A percentile compares a stretch with the other conserved stretches of the same genome.
Conservation (phyloP, 805 yeast genomes). For the Scheffersomyces lignosus region DNA sequence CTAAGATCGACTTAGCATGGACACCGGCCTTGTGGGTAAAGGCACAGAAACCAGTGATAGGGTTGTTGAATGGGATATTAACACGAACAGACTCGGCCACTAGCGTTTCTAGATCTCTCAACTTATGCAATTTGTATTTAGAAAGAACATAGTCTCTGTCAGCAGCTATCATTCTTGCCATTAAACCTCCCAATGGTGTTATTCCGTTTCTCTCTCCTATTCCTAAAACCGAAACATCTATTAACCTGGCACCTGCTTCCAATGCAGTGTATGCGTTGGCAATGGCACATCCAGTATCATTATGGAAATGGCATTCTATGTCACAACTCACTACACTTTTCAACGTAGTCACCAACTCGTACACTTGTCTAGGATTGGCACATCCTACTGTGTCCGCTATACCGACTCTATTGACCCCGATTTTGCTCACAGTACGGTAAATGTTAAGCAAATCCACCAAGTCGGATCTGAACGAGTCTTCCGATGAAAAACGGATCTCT, state of each 20-base stretch:
- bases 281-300: conserved; percentile 98
- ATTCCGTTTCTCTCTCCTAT: conserved; percentile 99
- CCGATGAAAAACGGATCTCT: conserved; percentile 95
- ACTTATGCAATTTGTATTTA: conserved; percentile 92
- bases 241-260: conserved; percentile 94
- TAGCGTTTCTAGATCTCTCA: conserved; percentile 91
- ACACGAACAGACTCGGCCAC: conserved; percentile 98
- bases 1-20: conserved; percentile 97
- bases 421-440: conserved; percentile 93
- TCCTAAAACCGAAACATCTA: conserved; percentile 94
- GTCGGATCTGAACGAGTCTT: conserved; percentile 96
- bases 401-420: conserved; percentile 98
- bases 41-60: conserved; percentile 99
- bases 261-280: conserved; percentile 98
- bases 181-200: conserved; percentile 94
- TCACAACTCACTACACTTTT: conserved; percentile 94
- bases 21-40: conserved; percentile 99
- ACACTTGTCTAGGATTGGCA: conserved; percentile 98
- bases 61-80: conserved; percentile 96
- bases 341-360: conserved; percentile 91
- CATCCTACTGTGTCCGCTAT: conserved; percentile 99
- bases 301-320: conserved; percentile 98
- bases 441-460: conserved; percentile 92
- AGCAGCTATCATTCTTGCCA: conserved; percentile 99
- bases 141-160: conserved; percentile 93